Conservation (phyloP, 2,329 filamentous ascomycete species). For the Pseudocercospora fuligena region DNA sequence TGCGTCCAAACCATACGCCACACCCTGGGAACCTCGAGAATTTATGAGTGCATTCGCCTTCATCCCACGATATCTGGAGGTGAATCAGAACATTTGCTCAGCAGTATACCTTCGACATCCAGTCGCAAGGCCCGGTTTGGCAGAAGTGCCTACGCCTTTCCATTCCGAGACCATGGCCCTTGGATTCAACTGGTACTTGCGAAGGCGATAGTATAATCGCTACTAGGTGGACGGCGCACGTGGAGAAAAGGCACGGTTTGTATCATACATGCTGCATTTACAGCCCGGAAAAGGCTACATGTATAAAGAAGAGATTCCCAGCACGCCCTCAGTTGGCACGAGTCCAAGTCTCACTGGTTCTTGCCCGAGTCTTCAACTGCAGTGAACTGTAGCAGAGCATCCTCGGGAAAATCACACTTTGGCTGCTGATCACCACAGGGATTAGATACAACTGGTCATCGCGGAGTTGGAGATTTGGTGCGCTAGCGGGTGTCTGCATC, state of each 20-base stretch:
- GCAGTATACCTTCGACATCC: slow-evolving; percentile 95
- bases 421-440: too few species aligned
- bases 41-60: slow-evolving; percentile 94
- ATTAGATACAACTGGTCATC: too few species aligned
- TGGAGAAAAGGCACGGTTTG: slow-evolving; percentile 8
- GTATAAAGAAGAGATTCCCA: slow-evolving; percentile 5
- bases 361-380: neutral
- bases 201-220: slow-evolving; percentile 65
- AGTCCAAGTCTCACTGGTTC: neutral
- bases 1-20: slow-evolving; percentile 78
- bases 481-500: too few species aligned
- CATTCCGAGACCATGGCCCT: slow-evolving; percentile 71
- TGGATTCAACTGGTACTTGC: slow-evolving; percentile 93
- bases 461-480: too few species aligned
- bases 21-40: slow-evolving; percentile 84
- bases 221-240: slow-evolving; percentile 5
- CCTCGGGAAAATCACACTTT: neutral
- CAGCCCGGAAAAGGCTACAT: neutral
- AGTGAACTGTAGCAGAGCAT: neutral
- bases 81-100: slow-evolving; percentile 95
- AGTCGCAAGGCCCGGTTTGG: slow-evolving; percentile 78
- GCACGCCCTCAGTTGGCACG: neutral
- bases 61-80: slow-evolving; percentile 92
- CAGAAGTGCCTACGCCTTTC: slow-evolving; percentile 81
- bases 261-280: slow-evolving; percentile 8